These are phyloP conservation scores for Colletotrichum euphorbiae DNA, from an alignment of 2,329 filamentous ascomycete species.

Conservation along the genomic window DNA sequence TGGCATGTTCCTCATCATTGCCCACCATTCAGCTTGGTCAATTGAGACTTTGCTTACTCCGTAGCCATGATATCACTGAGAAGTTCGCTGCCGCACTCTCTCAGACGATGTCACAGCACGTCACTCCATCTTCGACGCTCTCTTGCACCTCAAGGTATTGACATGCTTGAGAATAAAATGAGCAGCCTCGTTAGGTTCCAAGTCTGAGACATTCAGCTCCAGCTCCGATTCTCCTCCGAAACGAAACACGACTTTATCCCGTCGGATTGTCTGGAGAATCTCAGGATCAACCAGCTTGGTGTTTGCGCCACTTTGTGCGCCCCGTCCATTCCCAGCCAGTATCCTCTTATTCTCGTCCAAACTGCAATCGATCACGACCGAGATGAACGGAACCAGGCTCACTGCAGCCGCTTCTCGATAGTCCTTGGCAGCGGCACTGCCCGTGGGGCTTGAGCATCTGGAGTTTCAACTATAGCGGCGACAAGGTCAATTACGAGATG, in stretches of 20 bases:
- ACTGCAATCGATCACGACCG: slow-evolving; percentile 45
- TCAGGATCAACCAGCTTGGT: slow-evolving; percentile 43
- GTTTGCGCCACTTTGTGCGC: not conserved
- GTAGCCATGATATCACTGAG: no score
- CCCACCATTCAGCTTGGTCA: no score
- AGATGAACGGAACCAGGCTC: slow-evolving; percentile 43
- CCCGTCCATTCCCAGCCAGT: slow-evolving; percentile 27
- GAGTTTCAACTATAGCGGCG: slow-evolving; percentile 42
- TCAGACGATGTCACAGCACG: no score
- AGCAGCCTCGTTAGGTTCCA: slow-evolving; percentile 41
- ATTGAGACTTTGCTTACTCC: no score
- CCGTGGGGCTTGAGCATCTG: slow-evolving; percentile 29
- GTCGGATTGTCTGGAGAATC: slow-evolving; percentile 40
- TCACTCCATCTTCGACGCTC: no score
- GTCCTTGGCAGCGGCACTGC: slow-evolving; percentile 36
- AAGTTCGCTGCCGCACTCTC: no score
- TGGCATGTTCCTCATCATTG: no score
- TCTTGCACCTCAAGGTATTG: not conserved
- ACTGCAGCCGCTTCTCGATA: slow-evolving; percentile 42
- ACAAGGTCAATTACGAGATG: slow-evolving; percentile 47
- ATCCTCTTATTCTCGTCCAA: slow-evolving; percentile 45
- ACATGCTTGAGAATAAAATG: slow-evolving; percentile 37
- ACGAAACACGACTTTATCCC: slow-evolving; percentile 42
- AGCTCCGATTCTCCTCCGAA: slow-evolving; percentile 42
- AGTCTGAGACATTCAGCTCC: slow-evolving; percentile 45